These are phyloP conservation scores for Podospora pseudopauciseta DNA, from an alignment of 495 filamentous ascomycete genomes.

Conservation along the genomic window DNA sequence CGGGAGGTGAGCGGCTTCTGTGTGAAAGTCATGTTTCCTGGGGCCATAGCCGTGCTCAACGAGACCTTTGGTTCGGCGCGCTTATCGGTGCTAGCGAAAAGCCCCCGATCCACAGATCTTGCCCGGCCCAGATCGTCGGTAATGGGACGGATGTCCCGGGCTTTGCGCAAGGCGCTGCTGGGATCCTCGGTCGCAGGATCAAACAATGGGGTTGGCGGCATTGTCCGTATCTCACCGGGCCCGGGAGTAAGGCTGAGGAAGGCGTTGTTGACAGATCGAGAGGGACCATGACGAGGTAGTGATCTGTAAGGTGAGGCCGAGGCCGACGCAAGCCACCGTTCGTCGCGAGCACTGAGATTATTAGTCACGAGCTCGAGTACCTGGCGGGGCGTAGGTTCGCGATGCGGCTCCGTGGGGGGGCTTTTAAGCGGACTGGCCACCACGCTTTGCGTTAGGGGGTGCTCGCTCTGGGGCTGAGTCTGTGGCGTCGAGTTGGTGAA, in stretches of 20 bases:
- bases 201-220: slow-evolving; percentile 48
- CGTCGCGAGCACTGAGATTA: slow-evolving; percentile 46
- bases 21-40: slow-evolving; percentile 57
- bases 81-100: slow-evolving; percentile 54
- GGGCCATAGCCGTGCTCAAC: slow-evolving; percentile 57
- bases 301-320: slow-evolving; percentile 17
- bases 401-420: slow-evolving; percentile 29
- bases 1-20: slow-evolving; percentile 36
- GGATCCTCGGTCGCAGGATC: slow-evolving; percentile 41
- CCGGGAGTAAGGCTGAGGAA: slow-evolving; percentile 41
- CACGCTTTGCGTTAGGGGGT: slow-evolving; percentile 80
- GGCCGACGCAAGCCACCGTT: slow-evolving; percentile 29
- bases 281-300: slow-evolving; percentile 36
- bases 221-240: slow-evolving; percentile 37
- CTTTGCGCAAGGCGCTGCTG: slow-evolving; percentile 38
- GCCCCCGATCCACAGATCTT: slow-evolving; percentile 54
- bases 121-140: slow-evolving; percentile 46
- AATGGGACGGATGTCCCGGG: slow-evolving; percentile 46
- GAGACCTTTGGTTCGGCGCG: slow-evolving; percentile 62
- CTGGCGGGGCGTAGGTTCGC: slow-evolving; percentile 5
- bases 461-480: slow-evolving; percentile 50
- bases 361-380: slow-evolving; percentile 39
- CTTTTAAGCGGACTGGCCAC: slow-evolving; percentile 61
- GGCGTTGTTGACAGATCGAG: slow-evolving; percentile 54
- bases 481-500: slow-evolving; percentile 42